phyloP scores from a whole-genome alignment of 2,329 filamentous ascomycete species.

The Bipolaris gigantea region DNA sequence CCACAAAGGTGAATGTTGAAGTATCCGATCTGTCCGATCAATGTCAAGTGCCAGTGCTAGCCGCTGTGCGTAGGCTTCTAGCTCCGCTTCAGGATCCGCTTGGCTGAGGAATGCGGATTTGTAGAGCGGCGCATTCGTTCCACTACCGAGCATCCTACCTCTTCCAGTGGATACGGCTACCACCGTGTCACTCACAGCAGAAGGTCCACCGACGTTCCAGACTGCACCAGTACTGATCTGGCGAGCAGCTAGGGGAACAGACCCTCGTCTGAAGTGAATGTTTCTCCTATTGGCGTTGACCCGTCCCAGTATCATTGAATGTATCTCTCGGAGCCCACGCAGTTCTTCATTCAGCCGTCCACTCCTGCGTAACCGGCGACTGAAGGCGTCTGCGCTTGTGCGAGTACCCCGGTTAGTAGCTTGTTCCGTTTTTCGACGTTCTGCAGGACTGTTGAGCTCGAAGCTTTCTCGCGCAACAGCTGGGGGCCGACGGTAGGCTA shows the following conservation, averaged over 20 bases:
- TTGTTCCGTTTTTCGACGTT: constrained; percentile 52
- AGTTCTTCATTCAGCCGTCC: constrained; percentile 39
- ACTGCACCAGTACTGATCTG: constrained; percentile 68
- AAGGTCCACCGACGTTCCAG: constrained; percentile 76
- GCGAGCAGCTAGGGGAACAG: constrained; percentile 26
- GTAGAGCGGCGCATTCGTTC: constrained; percentile 70
- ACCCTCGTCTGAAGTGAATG: constrained; percentile 27
- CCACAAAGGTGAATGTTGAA: constrained; percentile 48
- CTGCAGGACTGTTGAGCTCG: constrained; percentile 54
- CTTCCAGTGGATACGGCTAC: constrained; percentile 61
- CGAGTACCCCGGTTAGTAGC: constrained; percentile 50
- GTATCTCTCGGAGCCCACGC: constrained; percentile 35
- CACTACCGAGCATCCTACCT: constrained; percentile 66
- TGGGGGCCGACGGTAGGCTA: constrained; percentile 52
- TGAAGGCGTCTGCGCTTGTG: constrained; percentile 57
- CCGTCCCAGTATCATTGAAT: constrained; percentile 32
- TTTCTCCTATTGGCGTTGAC: constrained; percentile 22
- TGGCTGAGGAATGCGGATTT: constrained; percentile 59
- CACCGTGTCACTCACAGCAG: constrained; percentile 57
- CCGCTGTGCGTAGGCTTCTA: constrained; percentile 70
- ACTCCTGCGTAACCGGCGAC: constrained; percentile 44
- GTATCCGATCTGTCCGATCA: constrained; percentile 67
- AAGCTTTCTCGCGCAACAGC: constrained; percentile 53
- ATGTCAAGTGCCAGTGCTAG: constrained; percentile 82
- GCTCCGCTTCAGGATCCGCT: constrained; percentile 59